phyloP scores from a whole-genome alignment of 2,329 filamentous ascomycete species.

The Penicillium sp. region DNA sequence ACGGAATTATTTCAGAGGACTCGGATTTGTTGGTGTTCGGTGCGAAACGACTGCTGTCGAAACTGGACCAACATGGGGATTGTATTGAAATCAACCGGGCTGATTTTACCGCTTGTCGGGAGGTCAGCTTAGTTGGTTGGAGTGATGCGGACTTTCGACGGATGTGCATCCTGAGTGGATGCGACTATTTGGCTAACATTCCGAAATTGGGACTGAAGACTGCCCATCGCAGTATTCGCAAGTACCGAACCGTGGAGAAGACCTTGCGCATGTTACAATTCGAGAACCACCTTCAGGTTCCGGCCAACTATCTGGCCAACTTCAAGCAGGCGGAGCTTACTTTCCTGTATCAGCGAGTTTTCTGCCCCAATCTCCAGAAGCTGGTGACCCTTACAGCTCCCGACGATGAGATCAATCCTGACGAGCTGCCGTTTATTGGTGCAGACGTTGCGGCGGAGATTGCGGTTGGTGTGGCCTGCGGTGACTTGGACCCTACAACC shows the following conservation, averaged over 20 bases:
- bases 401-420: conserved; percentile 62
- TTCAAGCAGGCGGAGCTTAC: conserved; percentile 89
- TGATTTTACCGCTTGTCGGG: conserved; percentile 85
- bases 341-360: conserved; percentile 93
- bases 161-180: conserved; percentile 96
- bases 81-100: conserved; percentile 88
- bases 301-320: conserved; percentile 74
- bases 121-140: conserved; percentile 89
- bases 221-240: conserved; percentile 84
- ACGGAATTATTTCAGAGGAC: conserved; percentile 92
- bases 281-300: conserved; percentile 80
- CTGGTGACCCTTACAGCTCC: conserved; percentile 76
- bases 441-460: conserved; percentile 67
- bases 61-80: conserved; percentile 89
- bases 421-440: conserved; percentile 81
- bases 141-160: conserved; percentile 85
- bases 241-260: conserved; percentile 83
- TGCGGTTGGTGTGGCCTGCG: conserved; percentile 73
- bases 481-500: conserved; percentile 86
- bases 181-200: conserved; percentile 89
- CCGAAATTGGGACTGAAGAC: conserved; percentile 89
- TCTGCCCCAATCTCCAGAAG: conserved; percentile 71
- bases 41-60: conserved; percentile 85
- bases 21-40: conserved; percentile 96
- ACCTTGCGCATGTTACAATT: conserved; percentile 83